Base-by-base conservation (phyloP, 202 grass and related monocot genomes). In the Miscanthus sacchariflorus region DNA sequence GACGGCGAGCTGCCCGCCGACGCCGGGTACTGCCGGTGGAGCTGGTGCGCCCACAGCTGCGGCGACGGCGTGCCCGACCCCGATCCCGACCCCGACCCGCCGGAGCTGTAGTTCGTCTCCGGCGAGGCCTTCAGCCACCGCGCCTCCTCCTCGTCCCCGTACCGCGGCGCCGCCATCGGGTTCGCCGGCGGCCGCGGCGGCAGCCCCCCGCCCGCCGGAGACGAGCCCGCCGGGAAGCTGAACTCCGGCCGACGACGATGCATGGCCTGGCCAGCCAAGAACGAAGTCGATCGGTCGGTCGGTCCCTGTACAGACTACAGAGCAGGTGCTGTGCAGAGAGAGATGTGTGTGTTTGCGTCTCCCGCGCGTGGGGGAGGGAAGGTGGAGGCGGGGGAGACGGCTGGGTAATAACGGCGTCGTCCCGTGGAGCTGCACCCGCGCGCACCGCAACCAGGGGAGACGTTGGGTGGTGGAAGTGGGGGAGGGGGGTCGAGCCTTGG, bases 11-110 rank as follows among this genome's bases (percentile, higher is more conserved):
- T 76, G 1, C 87, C 65, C 0, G 70, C 76, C 25, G 82, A 54
- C 9, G 72, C 84, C 54, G 86, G 90, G 86, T 83, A 73, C 4
- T 15, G 42, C 35, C 85, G 77, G 42, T 68, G 58, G 12, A 4
- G 45, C 2, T 67, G 56, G 4, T 58, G 39, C 28, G 42, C 27
- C 72, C 87, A 81, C 38, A 81, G 27, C 82, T 77, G 85, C 78
- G 92, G 91, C 81, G 89, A 96, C 49, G 93, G 92, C 49, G 89
- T 87, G 3, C 90, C 79, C 3, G 93, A 98, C 4, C 23, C 61
- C 2, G 28, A 30, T 30, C 28, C 28, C 28, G 56, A 61, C 56
- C 50, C 52, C 0, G 50, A 54, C 0, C 85, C 44, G 33, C 76
- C 54, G 68, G 77, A 72, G 52, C 72, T 81, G 4, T 68, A 85